A percentile compares a stretch with the other conserved stretches of the same genome.
Conservation (phyloP, 306 rosid species). For the Glycine soja region DNA sequence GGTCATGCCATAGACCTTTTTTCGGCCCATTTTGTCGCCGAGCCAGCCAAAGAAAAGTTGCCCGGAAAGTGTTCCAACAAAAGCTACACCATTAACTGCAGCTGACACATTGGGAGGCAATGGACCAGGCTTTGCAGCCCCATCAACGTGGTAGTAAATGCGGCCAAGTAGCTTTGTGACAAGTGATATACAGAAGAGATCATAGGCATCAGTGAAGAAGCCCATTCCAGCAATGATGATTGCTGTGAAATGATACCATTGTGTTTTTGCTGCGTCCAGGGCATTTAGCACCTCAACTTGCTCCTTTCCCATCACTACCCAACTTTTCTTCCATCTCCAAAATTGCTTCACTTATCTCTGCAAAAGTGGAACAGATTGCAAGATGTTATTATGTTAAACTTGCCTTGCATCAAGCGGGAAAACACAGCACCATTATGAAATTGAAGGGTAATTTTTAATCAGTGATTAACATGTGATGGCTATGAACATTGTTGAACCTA, state of each 20-base stretch:
- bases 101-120: constrained; percentile 78
- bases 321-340: constrained; percentile 4
- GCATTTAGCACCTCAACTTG: constrained; percentile 56
- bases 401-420: not conserved
- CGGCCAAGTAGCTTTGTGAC: constrained; percentile 85
- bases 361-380: too few species aligned
- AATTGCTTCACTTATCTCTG: too few species aligned
- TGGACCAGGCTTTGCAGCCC: constrained; percentile 60
- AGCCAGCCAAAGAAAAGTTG: constrained; percentile 92
- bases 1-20: constrained; percentile 75
- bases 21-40: constrained; percentile 78
- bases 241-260: constrained; percentile 86
- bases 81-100: constrained; percentile 77
- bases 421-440: not conserved
- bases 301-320: constrained; percentile 51
- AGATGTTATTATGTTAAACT: not conserved
- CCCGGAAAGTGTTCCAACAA: constrained; percentile 72
- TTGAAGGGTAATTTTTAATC: not conserved
- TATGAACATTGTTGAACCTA: not conserved
- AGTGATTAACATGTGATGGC: not conserved
- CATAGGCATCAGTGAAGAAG: constrained; percentile 86
- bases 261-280: constrained; percentile 74
- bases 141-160: constrained; percentile 73
- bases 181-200: constrained; percentile 73
- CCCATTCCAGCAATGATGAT: constrained; percentile 84